Conservation (phyloP, 495 filamentous ascomycete species). For the Recurvomyces mirabilis region DNA sequence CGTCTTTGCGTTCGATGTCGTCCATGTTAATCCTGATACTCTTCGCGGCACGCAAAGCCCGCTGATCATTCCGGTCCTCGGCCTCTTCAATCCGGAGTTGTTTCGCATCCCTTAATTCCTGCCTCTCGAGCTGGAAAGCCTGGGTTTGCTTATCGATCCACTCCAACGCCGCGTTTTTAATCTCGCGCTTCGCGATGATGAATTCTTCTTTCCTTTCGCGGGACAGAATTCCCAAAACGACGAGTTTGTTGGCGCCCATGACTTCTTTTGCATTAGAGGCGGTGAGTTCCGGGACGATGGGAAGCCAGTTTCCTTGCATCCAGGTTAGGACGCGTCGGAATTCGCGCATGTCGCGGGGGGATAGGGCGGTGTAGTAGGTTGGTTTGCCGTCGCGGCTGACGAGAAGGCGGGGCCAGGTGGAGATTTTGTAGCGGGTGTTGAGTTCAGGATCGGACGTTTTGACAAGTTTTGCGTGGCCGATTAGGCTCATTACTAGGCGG, state of each 20-base stretch:
- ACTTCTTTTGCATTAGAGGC: slow-evolving; percentile 84
- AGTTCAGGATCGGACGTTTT: slow-evolving; percentile 69
- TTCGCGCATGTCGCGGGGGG: slow-evolving; percentile 84
- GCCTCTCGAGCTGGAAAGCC: slow-evolving; percentile 77
- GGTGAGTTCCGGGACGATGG: slow-evolving; percentile 92
- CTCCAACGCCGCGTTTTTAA: slow-evolving; percentile 89
- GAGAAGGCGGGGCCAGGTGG: slow-evolving; percentile 83
- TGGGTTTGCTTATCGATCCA: slow-evolving; percentile 96
- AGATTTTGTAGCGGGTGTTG: slow-evolving; percentile 77
- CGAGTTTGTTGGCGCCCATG: slow-evolving; percentile 84
- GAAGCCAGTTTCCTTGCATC: slow-evolving; percentile 95
- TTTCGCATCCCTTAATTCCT: slow-evolving; percentile 87
- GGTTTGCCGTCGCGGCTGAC: slow-evolving; percentile 81
- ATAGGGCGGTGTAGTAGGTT: slow-evolving; percentile 73
- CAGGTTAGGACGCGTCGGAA: slow-evolving; percentile 66
- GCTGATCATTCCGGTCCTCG: slow-evolving; percentile 83
- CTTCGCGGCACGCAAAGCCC: slow-evolving; percentile 78
- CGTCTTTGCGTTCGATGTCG: slow-evolving; percentile 73
- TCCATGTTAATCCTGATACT: slow-evolving; percentile 83
- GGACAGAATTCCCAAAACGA: slow-evolving; percentile 82
- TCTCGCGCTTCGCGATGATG: slow-evolving; percentile 64
- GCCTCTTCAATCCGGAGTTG: slow-evolving; percentile 93
- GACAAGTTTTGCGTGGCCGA: slow-evolving; percentile 83
- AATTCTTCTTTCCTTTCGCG: slow-evolving; percentile 73
- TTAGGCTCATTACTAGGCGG: slow-evolving; percentile 68